These are phyloP conservation scores for Microsporum ferrugineum DNA, from an alignment of 2,329 filamentous ascomycete species.

Conservation along the genomic window DNA sequence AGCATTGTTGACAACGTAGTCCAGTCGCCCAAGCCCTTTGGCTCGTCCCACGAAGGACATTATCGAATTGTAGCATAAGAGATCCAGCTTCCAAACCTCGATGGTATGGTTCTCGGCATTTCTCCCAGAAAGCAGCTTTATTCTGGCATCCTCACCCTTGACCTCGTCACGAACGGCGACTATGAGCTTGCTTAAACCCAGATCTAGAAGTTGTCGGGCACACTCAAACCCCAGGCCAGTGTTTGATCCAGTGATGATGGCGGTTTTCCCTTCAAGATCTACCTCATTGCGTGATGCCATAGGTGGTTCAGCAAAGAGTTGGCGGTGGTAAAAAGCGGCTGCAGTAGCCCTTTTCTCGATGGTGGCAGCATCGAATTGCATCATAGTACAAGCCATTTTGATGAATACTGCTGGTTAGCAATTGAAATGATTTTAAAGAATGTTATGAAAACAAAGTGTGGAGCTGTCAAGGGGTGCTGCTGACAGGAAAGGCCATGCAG, in stretches of 20 bases:
- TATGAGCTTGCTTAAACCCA: conserved; percentile 35
- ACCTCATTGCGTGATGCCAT: background rate
- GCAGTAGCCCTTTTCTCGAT: background rate
- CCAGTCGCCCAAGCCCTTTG: conserved; percentile 30
- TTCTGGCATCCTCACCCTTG: conserved; percentile 36
- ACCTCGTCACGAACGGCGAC: conserved; percentile 36
- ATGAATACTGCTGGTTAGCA: too few relatives aligned
- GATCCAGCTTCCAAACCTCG: conserved; percentile 43
- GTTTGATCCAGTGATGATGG: conserved; percentile 43
- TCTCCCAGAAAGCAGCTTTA: conserved; percentile 18
- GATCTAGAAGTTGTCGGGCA: conserved; percentile 30
- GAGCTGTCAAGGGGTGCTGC: too few relatives aligned
- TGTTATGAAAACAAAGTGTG: background rate
- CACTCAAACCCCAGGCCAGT: conserved; percentile 40
- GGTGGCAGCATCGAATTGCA: background rate
- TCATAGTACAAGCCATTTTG: background rate
- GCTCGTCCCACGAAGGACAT: conserved; percentile 31
- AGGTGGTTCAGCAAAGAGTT: background rate
- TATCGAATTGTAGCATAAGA: conserved; percentile 38
- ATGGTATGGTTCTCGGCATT: conserved; percentile 31
- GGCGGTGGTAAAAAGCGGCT: background rate
- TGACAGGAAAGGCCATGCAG: too few relatives aligned
- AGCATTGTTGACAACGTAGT: conserved; percentile 39
- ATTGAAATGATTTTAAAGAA: background rate
- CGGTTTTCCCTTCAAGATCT: conserved; percentile 25